Conservation (phyloP, 202 grass and related monocot genomes). For the Carex arenaria region DNA sequence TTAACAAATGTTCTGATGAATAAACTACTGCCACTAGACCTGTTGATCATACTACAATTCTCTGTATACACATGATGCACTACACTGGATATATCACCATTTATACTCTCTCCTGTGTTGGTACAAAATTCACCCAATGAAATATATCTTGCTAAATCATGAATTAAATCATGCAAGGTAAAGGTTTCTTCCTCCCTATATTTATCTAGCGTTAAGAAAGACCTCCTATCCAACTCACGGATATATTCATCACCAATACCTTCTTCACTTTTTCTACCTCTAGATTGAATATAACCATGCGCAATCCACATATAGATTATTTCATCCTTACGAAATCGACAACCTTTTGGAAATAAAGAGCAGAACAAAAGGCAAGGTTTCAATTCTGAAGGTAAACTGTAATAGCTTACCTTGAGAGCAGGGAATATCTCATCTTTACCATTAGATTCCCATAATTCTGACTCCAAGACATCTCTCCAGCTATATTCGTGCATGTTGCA, state of each 20-base stretch:
- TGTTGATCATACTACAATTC: not conserved
- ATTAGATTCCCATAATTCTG: conserved; percentile 40
- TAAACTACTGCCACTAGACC: not conserved
- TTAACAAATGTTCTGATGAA: not conserved
- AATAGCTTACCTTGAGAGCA: conserved; percentile 44
- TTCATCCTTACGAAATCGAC: conserved; percentile 27
- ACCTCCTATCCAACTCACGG: conserved; percentile 35
- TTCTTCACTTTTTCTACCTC: conserved; percentile 7
- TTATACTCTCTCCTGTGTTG: not conserved
- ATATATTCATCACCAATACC: conserved; percentile 18
- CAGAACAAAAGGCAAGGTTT: conserved; percentile 42
- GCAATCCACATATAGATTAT: conserved; percentile 43
- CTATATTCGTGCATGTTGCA: conserved; percentile 15
- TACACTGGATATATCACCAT: conserved; percentile 1
- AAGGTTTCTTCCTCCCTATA: not conserved
- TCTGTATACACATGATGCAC: not conserved
- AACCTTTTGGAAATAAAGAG: conserved; percentile 30
- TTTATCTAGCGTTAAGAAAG: not conserved
- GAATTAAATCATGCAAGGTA: conserved; percentile 36
- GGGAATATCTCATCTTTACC: conserved; percentile 26
- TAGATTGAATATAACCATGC: conserved; percentile 28
- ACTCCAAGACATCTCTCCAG: conserved; percentile 38
- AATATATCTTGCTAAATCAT: conserved; percentile 26
- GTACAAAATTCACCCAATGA: not conserved
- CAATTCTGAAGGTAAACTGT: conserved; percentile 21